These are phyloP conservation scores for Amaranthus hypochondriacus DNA, from an alignment of 148 eudicot species.

Conservation along the genomic window DNA sequence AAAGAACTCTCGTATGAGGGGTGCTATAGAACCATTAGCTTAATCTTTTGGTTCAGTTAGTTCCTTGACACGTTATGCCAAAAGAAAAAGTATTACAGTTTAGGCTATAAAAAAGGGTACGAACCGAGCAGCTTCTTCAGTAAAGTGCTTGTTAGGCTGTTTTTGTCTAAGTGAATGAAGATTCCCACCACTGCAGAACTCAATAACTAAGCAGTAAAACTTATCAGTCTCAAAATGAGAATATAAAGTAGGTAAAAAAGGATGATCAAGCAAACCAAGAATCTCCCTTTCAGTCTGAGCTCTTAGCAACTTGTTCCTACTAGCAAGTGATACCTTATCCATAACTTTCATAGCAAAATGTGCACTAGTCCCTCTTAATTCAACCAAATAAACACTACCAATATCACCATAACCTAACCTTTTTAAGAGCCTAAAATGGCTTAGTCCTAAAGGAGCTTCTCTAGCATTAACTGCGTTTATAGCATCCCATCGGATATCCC, in stretches of 20 bases:
- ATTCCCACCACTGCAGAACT: slow-evolving; percentile 90
- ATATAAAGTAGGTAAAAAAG: slow-evolving; percentile 81
- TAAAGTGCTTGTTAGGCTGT: slow-evolving; percentile 72
- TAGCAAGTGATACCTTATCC: slow-evolving; percentile 82
- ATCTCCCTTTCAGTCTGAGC: slow-evolving; percentile 90
- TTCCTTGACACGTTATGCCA: no score
- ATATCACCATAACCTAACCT: slow-evolving; percentile 87
- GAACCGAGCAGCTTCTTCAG: slow-evolving; percentile 86
- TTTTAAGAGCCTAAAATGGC: slow-evolving; percentile 68
- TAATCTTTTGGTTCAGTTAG: no score
- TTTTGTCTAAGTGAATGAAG: slow-evolving; percentile 86
- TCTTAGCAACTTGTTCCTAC: slow-evolving; percentile 73
- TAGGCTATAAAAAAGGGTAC: background rate
- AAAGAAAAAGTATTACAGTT: no score
- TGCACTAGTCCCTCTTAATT: slow-evolving; percentile 56
- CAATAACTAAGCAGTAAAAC: slow-evolving; percentile 89
- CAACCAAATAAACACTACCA: slow-evolving; percentile 89
- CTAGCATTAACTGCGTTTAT: slow-evolving; percentile 38
- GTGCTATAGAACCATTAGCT: no score
- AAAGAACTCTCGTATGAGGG: no score
- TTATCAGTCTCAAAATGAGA: slow-evolving; percentile 81
- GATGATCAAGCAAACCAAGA: slow-evolving; percentile 87
- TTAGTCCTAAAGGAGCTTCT: slow-evolving; percentile 60
- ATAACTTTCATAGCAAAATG: slow-evolving; percentile 89
- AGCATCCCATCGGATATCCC: slow-evolving; percentile 83